Conservation (phyloP, 148 eudicot species). For the Rhododendron kiyosumense region DNA sequence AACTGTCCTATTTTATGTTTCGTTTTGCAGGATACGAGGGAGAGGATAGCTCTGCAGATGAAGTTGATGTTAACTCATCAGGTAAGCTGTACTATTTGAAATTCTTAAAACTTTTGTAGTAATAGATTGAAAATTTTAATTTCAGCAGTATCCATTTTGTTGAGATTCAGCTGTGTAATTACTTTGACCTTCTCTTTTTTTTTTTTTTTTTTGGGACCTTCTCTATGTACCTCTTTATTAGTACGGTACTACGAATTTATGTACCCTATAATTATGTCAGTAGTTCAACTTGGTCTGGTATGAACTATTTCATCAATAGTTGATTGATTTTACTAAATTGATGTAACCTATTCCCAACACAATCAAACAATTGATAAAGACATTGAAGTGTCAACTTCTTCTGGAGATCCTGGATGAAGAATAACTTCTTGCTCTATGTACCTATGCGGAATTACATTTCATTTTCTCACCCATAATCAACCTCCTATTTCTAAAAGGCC, state of each 20-base stretch:
- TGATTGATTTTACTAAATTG: not conserved
- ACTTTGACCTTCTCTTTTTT: not conserved
- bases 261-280: too few species aligned
- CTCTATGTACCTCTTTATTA: not conserved
- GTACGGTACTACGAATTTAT: too few species aligned
- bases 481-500: not conserved
- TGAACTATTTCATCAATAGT: not conserved
- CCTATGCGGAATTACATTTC: not conserved
- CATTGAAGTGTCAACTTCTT: not conserved
- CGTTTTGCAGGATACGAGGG: constrained; percentile 60
- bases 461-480: not conserved
- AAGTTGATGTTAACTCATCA: constrained; percentile 57
- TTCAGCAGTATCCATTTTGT: not conserved
- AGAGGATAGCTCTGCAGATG: constrained; percentile 74
- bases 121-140: not conserved
- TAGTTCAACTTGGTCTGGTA: not conserved
- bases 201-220: not conserved
- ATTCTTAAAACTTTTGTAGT: too few species aligned
- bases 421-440: not conserved
- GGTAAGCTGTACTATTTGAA: constrained; percentile 29
- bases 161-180: not conserved
- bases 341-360: not conserved
- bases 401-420: not conserved
- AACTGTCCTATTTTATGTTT: not conserved
- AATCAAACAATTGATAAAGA: too few species aligned